Conservation (phyloP, 306 rosid species). For the Medicago truncatula region MtrunA17r5.0-ANR NC_053047.1:13930501-13931000, state of each 20-base stretch:
- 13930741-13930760: not conserved
- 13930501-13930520: too few relatives aligned
- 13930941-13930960: too few relatives aligned
- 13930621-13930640: too few relatives aligned
- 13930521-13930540: too few relatives aligned
- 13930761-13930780: not conserved
- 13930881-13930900: not conserved
- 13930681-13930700: not conserved
- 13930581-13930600: too few relatives aligned
- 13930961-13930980: too few relatives aligned
- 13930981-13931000: too few relatives aligned
- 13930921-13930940: not conserved
- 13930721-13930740: not conserved
- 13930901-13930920: not conserved
- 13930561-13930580: too few relatives aligned
- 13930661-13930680: too few relatives aligned
- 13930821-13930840: not conserved
- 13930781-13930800: not conserved
- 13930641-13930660: too few relatives aligned
- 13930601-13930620: too few relatives aligned
- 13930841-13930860: not conserved
- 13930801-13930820: constrained; percentile 16
- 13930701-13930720: not conserved
- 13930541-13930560: too few relatives aligned
- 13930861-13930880: not conserved